Evolutionary conservation across 116 monocot species (phyloP), one percentile per base, ranked within the genome.

Genomic region (Cymodocea nodosa): DNA sequence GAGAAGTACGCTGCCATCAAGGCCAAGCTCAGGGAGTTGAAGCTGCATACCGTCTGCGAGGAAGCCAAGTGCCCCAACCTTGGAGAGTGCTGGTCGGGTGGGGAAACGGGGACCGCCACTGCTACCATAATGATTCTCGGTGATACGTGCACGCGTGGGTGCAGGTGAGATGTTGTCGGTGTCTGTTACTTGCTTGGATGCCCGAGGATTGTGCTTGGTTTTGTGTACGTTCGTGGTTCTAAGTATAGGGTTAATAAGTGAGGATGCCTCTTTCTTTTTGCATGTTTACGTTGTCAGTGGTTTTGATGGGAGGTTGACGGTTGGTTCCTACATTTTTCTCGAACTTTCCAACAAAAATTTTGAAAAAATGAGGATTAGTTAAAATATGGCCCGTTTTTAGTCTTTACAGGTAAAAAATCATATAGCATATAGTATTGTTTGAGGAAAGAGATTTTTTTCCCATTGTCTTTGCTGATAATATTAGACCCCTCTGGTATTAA

Each of bases 121-220:
- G 94, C 94, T 49, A 94, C 94, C 23, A 89, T 94, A 50, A 94
- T 94, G 94, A 94, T 94, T 52, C 87, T 89, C 7, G 94, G 94
- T 2, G 94, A 94, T 51, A 92, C 87, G 34, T 91, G 90, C 58
- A 91, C 90, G 0, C 79, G 90, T 4, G 90, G 90, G 19, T 91
- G 90, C 70, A 84, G 90, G 90, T 82, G 57, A 65, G 35, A 23
- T 12, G 24, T 59, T 22, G 59, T 0, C 25, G 23, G 4, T 17
- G 11, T 9, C 44, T 44, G 44, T 44, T 44, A 7, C 44, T 44
- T 44, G 44, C 12, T 44, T 10, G 44, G 44, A 6, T 44, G 7
- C 8, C 44, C 0, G 9, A 10, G 44, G 44, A 44, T 12, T 44
- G 44, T 44, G 44, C 44, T 54, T 54, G 54, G 54, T 13, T 5